Percentiles rank a stretch among this genome's conserved stretches.
These are phyloP conservation scores for Boletellus emodensis DNA, from an alignment of 768 basidiomycete genomes.

Conservation along the genomic window DNA sequence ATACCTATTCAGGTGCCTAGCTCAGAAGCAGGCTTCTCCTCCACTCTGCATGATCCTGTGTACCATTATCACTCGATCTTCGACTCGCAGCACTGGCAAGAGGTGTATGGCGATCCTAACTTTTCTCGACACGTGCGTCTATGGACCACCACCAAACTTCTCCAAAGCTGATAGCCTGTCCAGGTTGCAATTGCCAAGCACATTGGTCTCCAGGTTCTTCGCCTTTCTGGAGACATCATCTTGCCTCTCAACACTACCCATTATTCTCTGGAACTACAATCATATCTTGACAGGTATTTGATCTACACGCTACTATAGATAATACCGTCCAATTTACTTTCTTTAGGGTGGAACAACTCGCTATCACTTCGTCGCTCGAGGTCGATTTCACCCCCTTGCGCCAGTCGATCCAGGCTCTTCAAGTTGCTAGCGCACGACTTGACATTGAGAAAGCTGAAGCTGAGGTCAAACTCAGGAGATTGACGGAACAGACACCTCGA, in stretches of 20 bases:
- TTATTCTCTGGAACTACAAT: constrained; percentile 61
- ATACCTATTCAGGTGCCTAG: constrained; percentile 31
- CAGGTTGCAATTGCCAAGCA: constrained; percentile 67
- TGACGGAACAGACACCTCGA: constrained; percentile 24
- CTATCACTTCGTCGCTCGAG: constrained; percentile 37
- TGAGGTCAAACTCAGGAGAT: constrained; percentile 42
- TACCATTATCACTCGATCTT: constrained; percentile 80
- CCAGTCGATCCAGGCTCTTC: constrained; percentile 45
- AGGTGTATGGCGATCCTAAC: constrained; percentile 69
- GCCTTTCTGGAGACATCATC: constrained; percentile 58
- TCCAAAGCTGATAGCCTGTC: not conserved
- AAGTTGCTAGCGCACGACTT: constrained; percentile 48
- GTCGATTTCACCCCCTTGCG: constrained; percentile 45
- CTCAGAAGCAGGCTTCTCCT: constrained; percentile 28
- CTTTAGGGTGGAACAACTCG: constrained; percentile 30
- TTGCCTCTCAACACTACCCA: constrained; percentile 76
- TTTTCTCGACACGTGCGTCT: constrained; percentile 66
- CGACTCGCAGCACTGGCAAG: constrained; percentile 70
- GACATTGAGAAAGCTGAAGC: constrained; percentile 58
- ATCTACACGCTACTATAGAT: constrained; percentile 24
- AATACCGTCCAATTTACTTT: not conserved
- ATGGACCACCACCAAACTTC: not conserved
- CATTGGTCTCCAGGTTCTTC: constrained; percentile 60
- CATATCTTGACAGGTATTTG: constrained; percentile 57
- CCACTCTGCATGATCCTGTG: constrained; percentile 48